Conservation (phyloP, 108 stramenopile species). For the Craspedostauros australis region DNA sequence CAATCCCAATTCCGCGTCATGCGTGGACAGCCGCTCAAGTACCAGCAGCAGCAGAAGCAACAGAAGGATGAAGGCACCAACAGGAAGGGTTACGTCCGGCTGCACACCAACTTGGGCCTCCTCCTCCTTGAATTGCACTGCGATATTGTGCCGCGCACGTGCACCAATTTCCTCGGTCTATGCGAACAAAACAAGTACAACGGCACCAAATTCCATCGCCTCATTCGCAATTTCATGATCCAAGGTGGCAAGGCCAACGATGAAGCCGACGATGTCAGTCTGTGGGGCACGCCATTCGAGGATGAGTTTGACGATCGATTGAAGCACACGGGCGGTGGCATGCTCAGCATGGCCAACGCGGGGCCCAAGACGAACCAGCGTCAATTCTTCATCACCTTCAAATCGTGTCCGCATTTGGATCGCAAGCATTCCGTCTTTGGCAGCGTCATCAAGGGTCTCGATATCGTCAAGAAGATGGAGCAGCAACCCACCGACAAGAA, state of each 20-base stretch:
- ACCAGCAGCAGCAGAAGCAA: no score
- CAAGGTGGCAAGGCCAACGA: constrained; percentile 86
- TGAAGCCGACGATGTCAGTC: constrained; percentile 59
- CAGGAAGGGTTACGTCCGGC: constrained; percentile 87
- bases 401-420: constrained; percentile 84
- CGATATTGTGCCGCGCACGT: constrained; percentile 86
- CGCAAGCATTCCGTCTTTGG: constrained; percentile 97
- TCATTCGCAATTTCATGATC: constrained; percentile 88
- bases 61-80: constrained; percentile 30
- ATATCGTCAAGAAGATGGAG: constrained; percentile 38
- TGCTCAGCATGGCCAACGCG: constrained; percentile 93
- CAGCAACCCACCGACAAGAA: constrained; percentile 65
- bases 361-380: constrained; percentile 84
- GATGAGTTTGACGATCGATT: constrained; percentile 95
- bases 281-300: constrained; percentile 70
- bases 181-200: constrained; percentile 81
- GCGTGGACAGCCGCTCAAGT: no score
- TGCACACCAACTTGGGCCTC: constrained; percentile 79
- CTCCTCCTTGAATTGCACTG: constrained; percentile 90
- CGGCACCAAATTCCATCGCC: constrained; percentile 86
- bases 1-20: constrained; percentile 68
- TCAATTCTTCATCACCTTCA: constrained; percentile 97
- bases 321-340: constrained; percentile 61
- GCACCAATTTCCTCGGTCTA: constrained; percentile 89
- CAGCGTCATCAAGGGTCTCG: constrained; percentile 77